Percentiles rank a stretch among this genome's conserved stretches.
Conservation (phyloP, 305 asterid species). For the Lippia alba region DNA sequence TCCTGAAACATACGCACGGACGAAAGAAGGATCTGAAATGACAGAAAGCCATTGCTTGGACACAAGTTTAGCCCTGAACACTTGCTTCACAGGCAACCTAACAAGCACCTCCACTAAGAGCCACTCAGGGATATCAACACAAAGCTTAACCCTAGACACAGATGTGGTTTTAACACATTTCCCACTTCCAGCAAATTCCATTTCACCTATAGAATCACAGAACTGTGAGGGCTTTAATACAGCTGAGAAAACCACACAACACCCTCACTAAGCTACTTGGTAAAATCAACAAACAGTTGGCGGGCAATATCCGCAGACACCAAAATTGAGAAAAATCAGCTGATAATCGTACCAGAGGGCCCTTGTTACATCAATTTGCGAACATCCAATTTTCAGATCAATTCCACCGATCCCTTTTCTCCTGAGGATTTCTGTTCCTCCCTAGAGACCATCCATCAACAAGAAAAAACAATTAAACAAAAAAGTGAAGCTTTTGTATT, state of each 20-base stretch:
- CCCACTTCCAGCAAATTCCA: neutral
- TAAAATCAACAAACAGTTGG: neutral
- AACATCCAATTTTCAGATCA: too few relatives aligned
- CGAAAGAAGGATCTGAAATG: conserved; percentile 12
- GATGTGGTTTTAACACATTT: too few relatives aligned
- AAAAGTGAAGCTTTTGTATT: too few relatives aligned
- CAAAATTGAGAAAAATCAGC: too few relatives aligned
- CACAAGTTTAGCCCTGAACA: conserved; percentile 4
- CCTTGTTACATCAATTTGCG: too few relatives aligned
- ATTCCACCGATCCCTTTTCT: too few relatives aligned
- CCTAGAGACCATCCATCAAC: too few relatives aligned
- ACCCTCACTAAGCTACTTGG: neutral
- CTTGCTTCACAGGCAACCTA: neutral
- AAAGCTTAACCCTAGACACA: too few relatives aligned
- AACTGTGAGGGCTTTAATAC: neutral
- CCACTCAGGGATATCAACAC: conserved; percentile 15
- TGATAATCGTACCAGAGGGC: too few relatives aligned
- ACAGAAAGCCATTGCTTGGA: neutral
- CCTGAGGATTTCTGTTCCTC: too few relatives aligned
- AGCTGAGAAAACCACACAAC: neutral
- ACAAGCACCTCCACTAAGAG: conserved; percentile 15
- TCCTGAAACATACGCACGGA: neutral
- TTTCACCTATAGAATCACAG: neutral
- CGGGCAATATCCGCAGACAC: too few relatives aligned
- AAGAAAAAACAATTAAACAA: too few relatives aligned